Evolutionary conservation across 306 rosid species (phyloP).

Genomic region (Cucumis melo): DNA sequence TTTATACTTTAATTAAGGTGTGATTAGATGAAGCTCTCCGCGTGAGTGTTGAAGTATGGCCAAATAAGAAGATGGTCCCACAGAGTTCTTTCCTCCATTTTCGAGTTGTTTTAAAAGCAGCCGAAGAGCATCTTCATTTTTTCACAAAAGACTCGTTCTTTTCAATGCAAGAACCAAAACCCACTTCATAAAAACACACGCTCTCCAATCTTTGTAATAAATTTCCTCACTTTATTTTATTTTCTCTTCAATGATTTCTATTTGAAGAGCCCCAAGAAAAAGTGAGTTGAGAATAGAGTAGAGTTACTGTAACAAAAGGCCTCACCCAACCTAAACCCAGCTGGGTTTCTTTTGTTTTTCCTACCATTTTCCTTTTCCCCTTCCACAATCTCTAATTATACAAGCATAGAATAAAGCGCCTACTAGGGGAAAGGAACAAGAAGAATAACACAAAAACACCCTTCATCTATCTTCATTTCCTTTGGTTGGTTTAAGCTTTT

Average conservation of each 20-base stretch:
- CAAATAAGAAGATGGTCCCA: slow-evolving; percentile 28
- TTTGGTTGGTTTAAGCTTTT: neutral
- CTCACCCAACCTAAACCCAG: slow-evolving; percentile 12
- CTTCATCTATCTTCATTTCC: slow-evolving; percentile 18
- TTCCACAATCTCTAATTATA: neutral
- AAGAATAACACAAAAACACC: slow-evolving; percentile 12
- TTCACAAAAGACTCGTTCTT: neutral
- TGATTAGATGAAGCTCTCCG: slow-evolving; percentile 9
- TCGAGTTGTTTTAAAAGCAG: slow-evolving; percentile 40
- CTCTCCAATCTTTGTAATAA: neutral
- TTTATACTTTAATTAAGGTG: too few relatives aligned
- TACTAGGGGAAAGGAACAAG: slow-evolving; percentile 10
- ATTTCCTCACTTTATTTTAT: neutral
- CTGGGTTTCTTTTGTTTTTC: slow-evolving; percentile 24
- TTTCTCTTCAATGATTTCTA: neutral
- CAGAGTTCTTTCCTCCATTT: slow-evolving; percentile 1
- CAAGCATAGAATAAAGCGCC: slow-evolving; percentile 56
- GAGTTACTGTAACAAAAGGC: neutral
- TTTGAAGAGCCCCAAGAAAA: neutral
- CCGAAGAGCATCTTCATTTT: slow-evolving; percentile 36
- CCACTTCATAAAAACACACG: neutral
- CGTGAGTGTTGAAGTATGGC: slow-evolving; percentile 11
- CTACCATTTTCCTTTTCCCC: slow-evolving; percentile 10
- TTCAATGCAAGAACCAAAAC: neutral
- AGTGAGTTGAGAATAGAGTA: neutral